Base-by-base conservation (phyloP, 176 grass and related monocot species). In the Hyparrhenia diplandra region DNA sequence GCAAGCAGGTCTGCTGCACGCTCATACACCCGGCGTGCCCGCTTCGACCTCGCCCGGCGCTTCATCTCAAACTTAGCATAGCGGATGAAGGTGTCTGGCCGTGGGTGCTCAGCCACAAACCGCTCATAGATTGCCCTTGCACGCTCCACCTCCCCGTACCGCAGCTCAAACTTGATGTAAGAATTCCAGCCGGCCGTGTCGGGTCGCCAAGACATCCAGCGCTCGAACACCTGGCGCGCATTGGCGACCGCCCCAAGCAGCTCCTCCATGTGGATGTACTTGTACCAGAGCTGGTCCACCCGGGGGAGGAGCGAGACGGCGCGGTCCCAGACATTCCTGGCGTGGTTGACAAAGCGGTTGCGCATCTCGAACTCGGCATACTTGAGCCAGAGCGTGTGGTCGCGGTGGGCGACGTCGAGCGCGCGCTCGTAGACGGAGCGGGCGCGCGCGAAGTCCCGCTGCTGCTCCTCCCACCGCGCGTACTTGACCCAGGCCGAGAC, bases 191-290 rank as follows among this genome's bases (percentile, higher is more conserved):
- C 95, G 1, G 89, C 83, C 0, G 78, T 80, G 70, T 94, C 92
- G 0, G 92, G 95, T 4, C 76, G 85, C 95, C 92, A 98, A 1
- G 82, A 69, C 95, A 98, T 98, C 92, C 95, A 98, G 20, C 92
- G 86, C 81, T 94, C 95, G 10, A 94, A 98, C 13, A 94, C 88
- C 88, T 94, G n/a, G 13, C 95, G 89, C 3, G 95, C 95, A 17
- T 82, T 89, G 14, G 90, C 80, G 1, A 93, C 88, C 4, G 91
- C 88, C 0, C 88, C 86, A 7, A 98, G 68, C 64, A 89, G 73
- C 90, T 98, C 92, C 80, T 98, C 95, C 95, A 98, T 94, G 62
- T 94, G 95, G 27, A 92, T 91, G 55, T 94, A 98, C 80, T 98
- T 98, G 84, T 87, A 87, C 95, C 90, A 98, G 2, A 98, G 92